A percentile compares a stretch with the other conserved stretches of the same genome.
Conservation (phyloP, 805 yeast genomes). For the Wickerhamiella galacta region DNA sequence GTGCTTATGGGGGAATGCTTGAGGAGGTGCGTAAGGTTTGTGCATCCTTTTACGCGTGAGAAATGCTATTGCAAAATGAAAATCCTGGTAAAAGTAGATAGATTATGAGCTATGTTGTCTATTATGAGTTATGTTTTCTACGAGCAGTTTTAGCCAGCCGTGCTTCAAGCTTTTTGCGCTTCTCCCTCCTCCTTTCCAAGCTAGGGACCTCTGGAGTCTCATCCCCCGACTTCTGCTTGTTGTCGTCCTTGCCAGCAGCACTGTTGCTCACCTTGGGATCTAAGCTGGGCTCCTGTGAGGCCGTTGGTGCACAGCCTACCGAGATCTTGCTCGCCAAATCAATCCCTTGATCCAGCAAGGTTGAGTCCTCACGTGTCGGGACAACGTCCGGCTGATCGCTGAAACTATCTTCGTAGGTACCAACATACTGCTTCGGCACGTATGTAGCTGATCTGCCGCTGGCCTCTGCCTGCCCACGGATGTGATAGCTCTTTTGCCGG, state of each 20-base stretch:
- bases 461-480: slow-evolving; percentile 1
- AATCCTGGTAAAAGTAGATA: not conserved
- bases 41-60: not conserved
- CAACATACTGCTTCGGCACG: not conserved
- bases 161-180: not conserved
- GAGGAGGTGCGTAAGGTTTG: not conserved
- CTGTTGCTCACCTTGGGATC: too few relatives aligned
- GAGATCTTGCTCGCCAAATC: too few relatives aligned
- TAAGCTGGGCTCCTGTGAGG: too few relatives aligned
- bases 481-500: slow-evolving; percentile 3
- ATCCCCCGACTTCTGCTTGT: too few relatives aligned
- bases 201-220: not conserved
- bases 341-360: too few relatives aligned
- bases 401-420: not conserved
- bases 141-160: not conserved
- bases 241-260: too few relatives aligned
- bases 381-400: too few relatives aligned
- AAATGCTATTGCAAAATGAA: not conserved
- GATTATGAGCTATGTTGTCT: not conserved
- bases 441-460: not conserved
- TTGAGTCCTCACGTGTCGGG: too few relatives aligned
- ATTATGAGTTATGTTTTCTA: not conserved
- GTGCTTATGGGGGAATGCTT: not conserved
- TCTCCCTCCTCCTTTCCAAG: not conserved
- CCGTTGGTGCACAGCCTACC: too few relatives aligned